Evolutionary conservation across 2,329 filamentous ascomycete genomes (phyloP).

Genomic region (Aspergillus sp.): DNA sequence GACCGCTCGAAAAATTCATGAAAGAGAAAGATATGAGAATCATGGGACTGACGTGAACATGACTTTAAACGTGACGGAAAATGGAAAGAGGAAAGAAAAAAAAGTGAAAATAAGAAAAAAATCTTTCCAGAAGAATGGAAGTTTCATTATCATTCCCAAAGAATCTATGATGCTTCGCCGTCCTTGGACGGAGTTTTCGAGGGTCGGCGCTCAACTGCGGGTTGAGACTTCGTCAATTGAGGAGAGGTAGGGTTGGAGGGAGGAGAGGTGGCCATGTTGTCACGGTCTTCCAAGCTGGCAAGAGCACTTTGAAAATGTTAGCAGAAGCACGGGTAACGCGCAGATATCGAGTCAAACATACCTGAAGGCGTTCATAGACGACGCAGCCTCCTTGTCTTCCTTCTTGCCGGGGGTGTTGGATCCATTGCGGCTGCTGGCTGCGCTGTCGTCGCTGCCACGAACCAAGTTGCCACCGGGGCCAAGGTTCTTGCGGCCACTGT

Average conservation of each 20-base stretch:
- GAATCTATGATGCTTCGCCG: constrained; percentile 36
- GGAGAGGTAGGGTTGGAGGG: constrained; percentile 46
- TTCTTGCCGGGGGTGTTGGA: constrained; percentile 71
- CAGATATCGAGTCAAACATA: constrained; percentile 46
- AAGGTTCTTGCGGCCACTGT: constrained; percentile 71
- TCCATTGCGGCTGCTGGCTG: constrained; percentile 79
- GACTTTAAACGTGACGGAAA: constrained; percentile 2
- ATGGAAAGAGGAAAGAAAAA: constrained; percentile 2
- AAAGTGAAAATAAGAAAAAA: constrained; percentile 11
- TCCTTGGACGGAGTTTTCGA: constrained; percentile 41
- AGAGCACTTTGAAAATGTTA: constrained; percentile 36
- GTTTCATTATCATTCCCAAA: constrained; percentile 35
- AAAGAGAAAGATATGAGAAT: too few species aligned
- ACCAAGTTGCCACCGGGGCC: constrained; percentile 69
- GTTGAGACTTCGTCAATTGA: constrained; percentile 42
- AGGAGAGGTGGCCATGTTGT: constrained; percentile 44
- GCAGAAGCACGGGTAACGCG: background rate
- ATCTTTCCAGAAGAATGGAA: constrained; percentile 31
- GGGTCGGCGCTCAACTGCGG: constrained; percentile 38
- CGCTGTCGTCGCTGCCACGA: constrained; percentile 77
- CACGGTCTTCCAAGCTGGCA: constrained; percentile 41
- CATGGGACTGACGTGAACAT: background rate
- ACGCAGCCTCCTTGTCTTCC: constrained; percentile 57
- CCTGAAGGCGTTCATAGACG: constrained; percentile 89
- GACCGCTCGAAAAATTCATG: background rate